phyloP scores from a whole-genome alignment of 2,329 filamentous ascomycete genomes.

The Capronia americana region DNA sequence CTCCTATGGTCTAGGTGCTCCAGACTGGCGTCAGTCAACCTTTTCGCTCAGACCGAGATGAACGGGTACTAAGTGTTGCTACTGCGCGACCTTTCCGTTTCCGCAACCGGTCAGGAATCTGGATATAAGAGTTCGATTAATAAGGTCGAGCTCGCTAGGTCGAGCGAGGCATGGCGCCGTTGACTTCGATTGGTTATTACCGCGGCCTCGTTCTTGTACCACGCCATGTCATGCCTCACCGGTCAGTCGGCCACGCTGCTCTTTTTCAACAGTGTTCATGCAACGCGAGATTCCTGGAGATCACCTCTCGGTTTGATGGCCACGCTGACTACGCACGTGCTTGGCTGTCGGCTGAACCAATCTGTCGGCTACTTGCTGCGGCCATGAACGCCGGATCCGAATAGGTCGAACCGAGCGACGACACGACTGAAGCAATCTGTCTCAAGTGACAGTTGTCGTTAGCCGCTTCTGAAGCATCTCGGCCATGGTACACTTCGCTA shows the following conservation, averaged over 20 bases:
- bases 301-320: not conserved
- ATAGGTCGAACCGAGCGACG: not conserved
- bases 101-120: not conserved
- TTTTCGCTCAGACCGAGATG: not conserved
- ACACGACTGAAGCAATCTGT: not conserved
- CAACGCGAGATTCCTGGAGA: not conserved
- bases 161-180: not conserved
- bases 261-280: not conserved
- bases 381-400: not conserved
- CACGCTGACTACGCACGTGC: not conserved
- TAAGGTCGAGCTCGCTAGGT: not conserved
- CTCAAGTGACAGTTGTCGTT: not conserved
- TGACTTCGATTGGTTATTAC: not conserved
- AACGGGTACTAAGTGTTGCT: not conserved
- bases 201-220: not conserved
- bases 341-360: not conserved
- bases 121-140: not conserved
- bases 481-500: not conserved
- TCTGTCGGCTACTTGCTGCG: not conserved
- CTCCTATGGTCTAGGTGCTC: not conserved
- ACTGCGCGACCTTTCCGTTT: not conserved
- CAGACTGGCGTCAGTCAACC: not conserved
- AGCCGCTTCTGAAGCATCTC: not conserved
- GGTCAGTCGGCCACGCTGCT: not conserved
- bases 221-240: not conserved